phyloP scores from a whole-genome alignment of 139 green algal species.

The Chlorella sp. region DNA sequence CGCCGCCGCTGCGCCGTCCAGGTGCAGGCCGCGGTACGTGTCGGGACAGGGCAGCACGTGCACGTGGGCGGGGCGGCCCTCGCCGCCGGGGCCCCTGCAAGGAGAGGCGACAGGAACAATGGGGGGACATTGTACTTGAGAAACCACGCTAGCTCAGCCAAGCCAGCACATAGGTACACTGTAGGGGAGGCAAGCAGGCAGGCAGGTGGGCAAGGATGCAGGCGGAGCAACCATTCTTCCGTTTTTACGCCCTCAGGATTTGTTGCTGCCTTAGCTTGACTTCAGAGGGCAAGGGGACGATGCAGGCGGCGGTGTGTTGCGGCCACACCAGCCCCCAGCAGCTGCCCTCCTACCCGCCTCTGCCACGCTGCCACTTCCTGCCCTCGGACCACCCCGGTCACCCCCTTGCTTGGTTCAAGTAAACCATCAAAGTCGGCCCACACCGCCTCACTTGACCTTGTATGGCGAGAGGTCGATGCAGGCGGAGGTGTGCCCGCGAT shows the following conservation, averaged over 20 bases:
- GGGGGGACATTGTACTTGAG: neutral
- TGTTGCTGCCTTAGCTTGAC: no score
- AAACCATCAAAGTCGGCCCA: neutral
- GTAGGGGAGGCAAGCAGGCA: neutral
- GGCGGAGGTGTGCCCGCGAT: constrained; percentile 91
- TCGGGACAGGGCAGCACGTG: constrained; percentile 71
- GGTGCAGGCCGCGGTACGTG: constrained; percentile 86
- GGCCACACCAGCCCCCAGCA: no score
- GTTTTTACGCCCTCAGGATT: no score
- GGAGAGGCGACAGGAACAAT: neutral
- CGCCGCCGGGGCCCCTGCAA: constrained; percentile 47
- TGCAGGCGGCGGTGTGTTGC: no score
- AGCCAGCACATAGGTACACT: no score
- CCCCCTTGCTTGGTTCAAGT: no score
- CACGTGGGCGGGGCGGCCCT: constrained; percentile 28
- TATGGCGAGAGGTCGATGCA: constrained; percentile 87
- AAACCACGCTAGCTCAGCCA: neutral
- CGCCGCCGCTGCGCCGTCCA: constrained; percentile 71
- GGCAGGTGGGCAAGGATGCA: no score
- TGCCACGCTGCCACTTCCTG: no score
- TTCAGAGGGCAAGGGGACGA: no score
- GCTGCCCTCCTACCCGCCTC: no score
- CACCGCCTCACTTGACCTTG: constrained; percentile 81
- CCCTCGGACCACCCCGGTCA: no score
- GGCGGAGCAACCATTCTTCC: no score